These are phyloP conservation scores for Chlorella sorokiniana DNA, from an alignment of 139 green algal species.

Conservation along the genomic window DNA sequence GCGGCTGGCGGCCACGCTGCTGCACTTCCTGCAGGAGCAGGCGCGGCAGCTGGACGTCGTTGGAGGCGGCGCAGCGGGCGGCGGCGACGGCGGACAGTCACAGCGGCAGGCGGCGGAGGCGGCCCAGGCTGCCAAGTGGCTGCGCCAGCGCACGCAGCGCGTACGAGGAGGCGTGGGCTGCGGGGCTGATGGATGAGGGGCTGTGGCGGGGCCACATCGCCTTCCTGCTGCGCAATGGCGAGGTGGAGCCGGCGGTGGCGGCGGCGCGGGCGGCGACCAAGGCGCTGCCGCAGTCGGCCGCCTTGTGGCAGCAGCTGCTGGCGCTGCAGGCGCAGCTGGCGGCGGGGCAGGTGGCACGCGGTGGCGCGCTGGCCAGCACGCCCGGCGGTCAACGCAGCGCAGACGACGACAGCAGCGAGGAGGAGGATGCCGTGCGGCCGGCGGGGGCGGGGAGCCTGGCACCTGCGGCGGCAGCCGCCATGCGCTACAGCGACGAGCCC, in stretches of 20 bases:
- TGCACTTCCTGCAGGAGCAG: slow-evolving; percentile 46
- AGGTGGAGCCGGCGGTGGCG: slow-evolving; percentile 40
- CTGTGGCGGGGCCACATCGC: slow-evolving; percentile 45
- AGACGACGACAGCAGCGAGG: slow-evolving; percentile 13
- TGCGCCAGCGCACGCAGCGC: slow-evolving; percentile 18
- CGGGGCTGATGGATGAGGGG: slow-evolving; percentile 27
- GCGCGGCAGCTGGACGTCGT: neutral
- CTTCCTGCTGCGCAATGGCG: slow-evolving; percentile 40
- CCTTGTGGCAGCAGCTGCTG: slow-evolving; percentile 50
- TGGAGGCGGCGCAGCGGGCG: neutral
- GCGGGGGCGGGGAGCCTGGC: neutral
- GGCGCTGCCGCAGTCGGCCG: slow-evolving; percentile 29
- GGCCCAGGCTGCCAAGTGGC: neutral
- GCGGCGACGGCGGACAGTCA: neutral
- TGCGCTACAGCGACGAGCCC: neutral
- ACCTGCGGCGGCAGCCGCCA: slow-evolving; percentile 6
- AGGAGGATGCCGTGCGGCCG: neutral
- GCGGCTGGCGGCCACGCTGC: slow-evolving; percentile 47
- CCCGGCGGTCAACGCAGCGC: neutral
- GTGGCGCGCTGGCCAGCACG: neutral
- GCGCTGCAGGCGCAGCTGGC: slow-evolving; percentile 34
- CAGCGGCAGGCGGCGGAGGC: neutral
- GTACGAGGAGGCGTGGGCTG: slow-evolving; percentile 13
- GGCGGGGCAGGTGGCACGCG: slow-evolving; percentile 8
- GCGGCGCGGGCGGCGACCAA: slow-evolving; percentile 41